A percentile compares a stretch with the other conserved stretches of the same genome.
Evolutionary conservation across 2,329 filamentous ascomycete species (phyloP).

Genomic region (Stemphylium vesicarium): DNA sequence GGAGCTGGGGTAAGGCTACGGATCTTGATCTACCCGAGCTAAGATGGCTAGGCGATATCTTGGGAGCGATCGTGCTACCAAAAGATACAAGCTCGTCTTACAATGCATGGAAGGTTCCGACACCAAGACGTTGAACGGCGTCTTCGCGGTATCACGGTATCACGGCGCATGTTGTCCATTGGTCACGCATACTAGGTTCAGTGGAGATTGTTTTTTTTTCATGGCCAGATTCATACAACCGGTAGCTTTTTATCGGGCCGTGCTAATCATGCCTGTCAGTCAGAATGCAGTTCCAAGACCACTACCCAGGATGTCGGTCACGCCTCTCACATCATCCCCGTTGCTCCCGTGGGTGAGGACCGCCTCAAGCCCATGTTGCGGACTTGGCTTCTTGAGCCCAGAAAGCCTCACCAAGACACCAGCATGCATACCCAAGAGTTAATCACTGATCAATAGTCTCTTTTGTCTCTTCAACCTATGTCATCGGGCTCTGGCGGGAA

Average conservation of each 20-base stretch:
- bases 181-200: not conserved
- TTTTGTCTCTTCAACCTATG: constrained; percentile 18
- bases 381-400: constrained; percentile 23
- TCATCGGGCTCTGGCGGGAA: constrained; percentile 18
- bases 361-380: constrained; percentile 16
- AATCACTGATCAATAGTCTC: constrained; percentile 7
- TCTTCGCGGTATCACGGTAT: constrained; percentile 3
- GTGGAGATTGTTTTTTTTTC: not conserved
- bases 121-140: constrained; percentile 8
- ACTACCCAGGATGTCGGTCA: not conserved
- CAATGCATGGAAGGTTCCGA: constrained; percentile 14
- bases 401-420: constrained; percentile 14
- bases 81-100: constrained; percentile 9
- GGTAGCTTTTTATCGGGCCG: constrained; percentile 1
- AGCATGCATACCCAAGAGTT: constrained; percentile 20
- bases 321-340: not conserved
- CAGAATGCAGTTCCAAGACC: constrained; percentile 12
- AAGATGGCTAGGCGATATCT: constrained; percentile 39
- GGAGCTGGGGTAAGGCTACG: constrained; percentile 19
- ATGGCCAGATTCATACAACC: not conserved
- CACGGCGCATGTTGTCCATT: constrained; percentile 1
- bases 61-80: constrained; percentile 25
- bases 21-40: constrained; percentile 28
- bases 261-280: not conserved
- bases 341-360: not conserved